A percentile compares a stretch with the other conserved stretches of the same genome.
phyloP scores from a whole-genome alignment of 2,329 filamentous ascomycete genomes.

The Zopfia rhizophila region DNA sequence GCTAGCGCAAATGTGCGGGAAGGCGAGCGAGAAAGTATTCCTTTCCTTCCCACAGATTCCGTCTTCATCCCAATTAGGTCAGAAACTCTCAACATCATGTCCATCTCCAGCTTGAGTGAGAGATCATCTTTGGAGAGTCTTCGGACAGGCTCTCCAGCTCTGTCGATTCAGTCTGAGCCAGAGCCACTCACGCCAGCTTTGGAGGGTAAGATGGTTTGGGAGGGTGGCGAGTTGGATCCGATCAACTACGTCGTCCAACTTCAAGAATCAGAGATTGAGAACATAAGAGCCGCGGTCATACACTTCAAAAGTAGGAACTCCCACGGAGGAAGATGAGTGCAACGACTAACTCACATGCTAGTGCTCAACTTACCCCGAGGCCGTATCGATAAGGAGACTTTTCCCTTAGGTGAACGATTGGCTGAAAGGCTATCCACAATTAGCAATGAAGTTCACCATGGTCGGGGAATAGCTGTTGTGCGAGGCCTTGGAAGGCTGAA shows the following conservation, averaged over 20 bases:
- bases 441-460: slow-evolving; percentile 43
- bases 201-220: slow-evolving; percentile 47
- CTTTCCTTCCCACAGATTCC: no score
- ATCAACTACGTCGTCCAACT: slow-evolving; percentile 42
- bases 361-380: slow-evolving; percentile 31
- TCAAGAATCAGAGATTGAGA: slow-evolving; percentile 33
- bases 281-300: slow-evolving; percentile 45
- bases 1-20: no score
- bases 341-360: slow-evolving; percentile 12
- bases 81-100: slow-evolving; percentile 29
- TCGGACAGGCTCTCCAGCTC: slow-evolving; percentile 30
- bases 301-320: slow-evolving; percentile 41
- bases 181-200: slow-evolving; percentile 42
- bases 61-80: background rate
- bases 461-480: slow-evolving; percentile 41
- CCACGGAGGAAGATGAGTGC: background rate
- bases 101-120: slow-evolving; percentile 35
- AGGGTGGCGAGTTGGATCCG: slow-evolving; percentile 37
- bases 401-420: slow-evolving; percentile 36
- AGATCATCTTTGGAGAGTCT: slow-evolving; percentile 45
- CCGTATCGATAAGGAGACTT: slow-evolving; percentile 35
- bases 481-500: slow-evolving; percentile 44
- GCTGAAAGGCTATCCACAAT: slow-evolving; percentile 35
- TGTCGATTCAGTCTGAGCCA: slow-evolving; percentile 35
- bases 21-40: no score